Conservation (phyloP, 148 eudicot genomes). For the Amaranthus hypochondriacus region DNA sequence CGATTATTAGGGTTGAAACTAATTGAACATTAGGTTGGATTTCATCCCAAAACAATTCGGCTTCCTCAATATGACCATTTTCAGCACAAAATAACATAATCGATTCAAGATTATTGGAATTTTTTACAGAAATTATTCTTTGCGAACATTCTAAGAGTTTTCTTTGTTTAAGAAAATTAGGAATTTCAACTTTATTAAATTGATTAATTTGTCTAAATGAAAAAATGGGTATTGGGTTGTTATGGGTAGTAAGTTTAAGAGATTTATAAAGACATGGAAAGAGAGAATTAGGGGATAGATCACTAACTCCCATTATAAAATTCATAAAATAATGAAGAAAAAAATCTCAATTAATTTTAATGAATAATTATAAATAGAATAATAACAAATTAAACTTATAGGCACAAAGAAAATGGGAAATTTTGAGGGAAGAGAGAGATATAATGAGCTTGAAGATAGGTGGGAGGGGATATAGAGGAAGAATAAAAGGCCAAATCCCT, state of each 20-base stretch:
- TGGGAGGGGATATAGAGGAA: no score
- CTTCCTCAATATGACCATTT: constrained; percentile 40
- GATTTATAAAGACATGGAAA: constrained; percentile 7
- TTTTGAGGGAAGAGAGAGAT: no score
- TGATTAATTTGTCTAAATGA: not conserved
- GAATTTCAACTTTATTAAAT: not conserved
- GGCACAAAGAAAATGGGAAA: no score
- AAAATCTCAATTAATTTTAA: no score
- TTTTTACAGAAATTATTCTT: constrained; percentile 9
- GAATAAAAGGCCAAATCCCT: no score
- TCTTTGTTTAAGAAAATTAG: not conserved
- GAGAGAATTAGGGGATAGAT: constrained; percentile 11
- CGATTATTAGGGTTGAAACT: constrained; percentile 42
- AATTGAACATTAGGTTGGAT: constrained; percentile 37
- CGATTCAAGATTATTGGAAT: constrained; percentile 26
- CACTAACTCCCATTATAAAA: constrained; percentile 12
- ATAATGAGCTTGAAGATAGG: no score
- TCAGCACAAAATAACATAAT: constrained; percentile 50
- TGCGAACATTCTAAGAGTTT: not conserved
- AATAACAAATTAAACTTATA: no score
- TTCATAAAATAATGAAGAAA: no score
- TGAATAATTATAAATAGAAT: no score
- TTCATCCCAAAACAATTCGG: constrained; percentile 55
- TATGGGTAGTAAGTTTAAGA: not conserved
- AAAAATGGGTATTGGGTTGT: constrained; percentile 6